Evolutionary conservation across 140 eudicot species (phyloP), one percentile per base, ranked within the genome.

Genomic region (Cichorium intybus): DNA sequence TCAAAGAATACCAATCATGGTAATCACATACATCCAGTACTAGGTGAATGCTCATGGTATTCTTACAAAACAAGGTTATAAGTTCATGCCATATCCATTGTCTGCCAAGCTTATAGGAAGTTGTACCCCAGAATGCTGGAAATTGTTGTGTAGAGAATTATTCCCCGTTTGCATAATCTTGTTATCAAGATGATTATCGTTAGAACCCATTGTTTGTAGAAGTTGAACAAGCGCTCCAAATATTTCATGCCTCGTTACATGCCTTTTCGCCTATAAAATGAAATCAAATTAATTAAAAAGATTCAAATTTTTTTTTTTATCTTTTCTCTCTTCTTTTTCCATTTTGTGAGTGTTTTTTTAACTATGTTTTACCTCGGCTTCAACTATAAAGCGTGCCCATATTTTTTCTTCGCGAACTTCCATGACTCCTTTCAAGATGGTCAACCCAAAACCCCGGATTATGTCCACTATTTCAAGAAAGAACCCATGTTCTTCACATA

Each of bases 401-500:
- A 88, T 79, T 68, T 88, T 93, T 11, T 81, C 85, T 45, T 65
- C 74, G 6, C 70, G 80, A 52, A 62, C 70, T 70, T 93, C 99
- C 95, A 88, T 93, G 58, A 80, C 79, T 5, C 99, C 99, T 60
- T 88, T 93, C 59, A 88, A 75, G 59, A 93, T 86, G 11, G 70
- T 83, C 82, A 93, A 75, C n/a, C 99, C 99, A 69, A 93, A 86
- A 47, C 90, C 82, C 10, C 85, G 86, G 47, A 93, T 73, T 66
- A 82, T 71, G 45, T 93, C 90, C 23, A 81, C 94, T 68, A 93
- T 88, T 70, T 93, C 99, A 57, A 93, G 85, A 74, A 85, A 93
- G 78, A 78, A 88, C 35, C 97, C 94, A 3, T 82, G 86, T 72
- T 93, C 97, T 81, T 88, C 97, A 66, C 97, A 85, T 3, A 81